Evolutionary conservation across 345 rosid species (phyloP).

Genomic region (Eucalyptus brandiana): DNA sequence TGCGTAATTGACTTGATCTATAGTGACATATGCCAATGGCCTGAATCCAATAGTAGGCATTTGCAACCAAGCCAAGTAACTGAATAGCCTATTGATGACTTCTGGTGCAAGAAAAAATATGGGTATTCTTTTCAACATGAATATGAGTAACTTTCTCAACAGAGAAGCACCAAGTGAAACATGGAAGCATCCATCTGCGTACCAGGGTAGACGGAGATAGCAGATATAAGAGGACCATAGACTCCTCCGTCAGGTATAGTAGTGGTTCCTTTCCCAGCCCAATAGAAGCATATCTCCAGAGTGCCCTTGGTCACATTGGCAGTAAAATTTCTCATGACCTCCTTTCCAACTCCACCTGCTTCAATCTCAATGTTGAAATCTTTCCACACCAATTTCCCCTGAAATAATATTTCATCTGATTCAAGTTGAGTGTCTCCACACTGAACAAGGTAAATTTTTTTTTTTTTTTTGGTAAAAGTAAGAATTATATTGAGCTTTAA

Average conservation of each 20-base stretch:
- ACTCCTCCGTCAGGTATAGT: background rate
- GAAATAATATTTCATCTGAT: background rate
- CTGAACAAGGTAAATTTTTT: no score
- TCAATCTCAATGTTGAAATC: constrained; percentile 4
- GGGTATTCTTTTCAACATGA: background rate
- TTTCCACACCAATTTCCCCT: constrained; percentile 3
- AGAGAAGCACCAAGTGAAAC: background rate
- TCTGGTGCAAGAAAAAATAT: background rate
- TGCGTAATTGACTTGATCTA: background rate
- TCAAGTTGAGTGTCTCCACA: background rate
- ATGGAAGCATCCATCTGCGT: background rate
- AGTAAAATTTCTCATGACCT: background rate
- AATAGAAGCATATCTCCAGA: constrained; percentile 7
- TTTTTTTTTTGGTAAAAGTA: no score
- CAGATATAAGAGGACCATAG: constrained; percentile 14
- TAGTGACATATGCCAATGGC: background rate
- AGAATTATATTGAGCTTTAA: no score
- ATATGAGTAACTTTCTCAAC: no score
- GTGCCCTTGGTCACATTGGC: background rate
- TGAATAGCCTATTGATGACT: background rate
- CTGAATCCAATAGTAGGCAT: no score
- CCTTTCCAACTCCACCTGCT: constrained; percentile 4
- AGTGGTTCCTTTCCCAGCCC: constrained; percentile 12
- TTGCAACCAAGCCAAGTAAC: background rate
- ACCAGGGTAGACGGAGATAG: background rate